A percentile compares a stretch with the other conserved stretches of the same genome.
Evolutionary conservation across 306 rosid species (phyloP).

Genomic region (Trichosanthes truncata): DNA sequence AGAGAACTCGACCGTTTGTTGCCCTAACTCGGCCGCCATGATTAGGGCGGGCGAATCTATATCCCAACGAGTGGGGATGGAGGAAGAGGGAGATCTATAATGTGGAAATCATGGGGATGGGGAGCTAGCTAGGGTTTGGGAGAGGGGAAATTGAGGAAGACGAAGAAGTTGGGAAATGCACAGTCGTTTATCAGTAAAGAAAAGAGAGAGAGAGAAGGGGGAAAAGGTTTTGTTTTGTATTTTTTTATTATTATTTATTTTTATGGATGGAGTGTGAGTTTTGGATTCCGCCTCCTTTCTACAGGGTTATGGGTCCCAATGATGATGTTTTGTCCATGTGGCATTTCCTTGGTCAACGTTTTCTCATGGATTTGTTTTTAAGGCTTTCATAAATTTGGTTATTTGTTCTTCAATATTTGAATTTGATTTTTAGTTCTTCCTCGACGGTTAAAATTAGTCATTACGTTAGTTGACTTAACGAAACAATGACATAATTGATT

Average conservation of each 20-base stretch:
- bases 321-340: neutral
- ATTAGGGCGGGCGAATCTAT: conserved; percentile 5
- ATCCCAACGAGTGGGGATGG: neutral
- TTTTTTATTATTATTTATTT: neutral
- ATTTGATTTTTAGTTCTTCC: too few species aligned
- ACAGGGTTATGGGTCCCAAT: neutral
- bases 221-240: neutral
- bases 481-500: too few species aligned
- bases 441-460: too few species aligned
- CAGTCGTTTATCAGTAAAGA: neutral
- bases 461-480: too few species aligned
- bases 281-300: neutral
- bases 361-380: neutral
- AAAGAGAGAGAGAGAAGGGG: neutral
- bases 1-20: conserved; percentile 87
- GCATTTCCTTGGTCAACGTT: neutral
- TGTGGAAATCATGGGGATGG: conserved; percentile 17
- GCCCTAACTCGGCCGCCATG: conserved; percentile 94
- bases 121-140: conserved; percentile 20
- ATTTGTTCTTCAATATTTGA: too few species aligned
- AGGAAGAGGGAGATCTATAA: conserved; percentile 14
- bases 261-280: too few species aligned
- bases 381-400: too few species aligned
- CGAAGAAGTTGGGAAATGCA: neutral
- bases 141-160: neutral